Base-by-base conservation (phyloP, 2,329 filamentous ascomycete species). In the Aurifilum marmelostoma region DNA sequence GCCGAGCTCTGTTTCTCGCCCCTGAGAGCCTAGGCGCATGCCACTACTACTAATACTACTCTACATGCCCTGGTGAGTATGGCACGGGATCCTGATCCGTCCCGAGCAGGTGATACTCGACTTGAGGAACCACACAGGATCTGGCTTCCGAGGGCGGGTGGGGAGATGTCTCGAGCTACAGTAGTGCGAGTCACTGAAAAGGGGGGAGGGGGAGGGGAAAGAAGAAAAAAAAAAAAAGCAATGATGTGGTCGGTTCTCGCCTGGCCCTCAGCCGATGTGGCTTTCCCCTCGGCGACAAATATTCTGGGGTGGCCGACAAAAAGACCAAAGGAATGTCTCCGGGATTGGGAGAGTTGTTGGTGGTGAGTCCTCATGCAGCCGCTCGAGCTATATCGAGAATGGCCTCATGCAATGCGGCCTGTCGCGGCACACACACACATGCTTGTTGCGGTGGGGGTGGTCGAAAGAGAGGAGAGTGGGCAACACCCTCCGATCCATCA, bases 181-280 rank as follows among this genome's bases (percentile, higher is more conserved):
- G 37, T n/a, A 47, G 43, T 41, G 58, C 39, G 61, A 65, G 64
- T 52, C 63, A 18, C 56, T 37, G 14, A 24, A 39, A 32, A 21
- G 18, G 6, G 43, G 7, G 43, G n/a, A 8, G 43, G 6, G 43
- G 43, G 21, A 47, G 43, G 8, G 3, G 16, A 43, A 18, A 5
- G n/a, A n/a, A 8, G 43, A 5, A 9, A 47, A n/a, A 11, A 47
- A 21, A 39, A 39, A 63, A 61, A 66, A 50, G 63, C 66, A 63
- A 63, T 58, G 52, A 60, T 68, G n/a, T n/a, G n/a, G n/a, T 58
- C 59, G 66, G 39, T 39, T n/a, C n/a, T 58, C 63, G 32, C 59
- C 50, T 59, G 60, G 43, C 56, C 21, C 37, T 39, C 59, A 56
- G 63, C 61, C 68, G 63, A 66, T 58, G 65, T 68, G 66, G 65